phyloP scores from a whole-genome alignment of 2,329 filamentous ascomycete genomes.

The Blastomyces emzantsi region DNA sequence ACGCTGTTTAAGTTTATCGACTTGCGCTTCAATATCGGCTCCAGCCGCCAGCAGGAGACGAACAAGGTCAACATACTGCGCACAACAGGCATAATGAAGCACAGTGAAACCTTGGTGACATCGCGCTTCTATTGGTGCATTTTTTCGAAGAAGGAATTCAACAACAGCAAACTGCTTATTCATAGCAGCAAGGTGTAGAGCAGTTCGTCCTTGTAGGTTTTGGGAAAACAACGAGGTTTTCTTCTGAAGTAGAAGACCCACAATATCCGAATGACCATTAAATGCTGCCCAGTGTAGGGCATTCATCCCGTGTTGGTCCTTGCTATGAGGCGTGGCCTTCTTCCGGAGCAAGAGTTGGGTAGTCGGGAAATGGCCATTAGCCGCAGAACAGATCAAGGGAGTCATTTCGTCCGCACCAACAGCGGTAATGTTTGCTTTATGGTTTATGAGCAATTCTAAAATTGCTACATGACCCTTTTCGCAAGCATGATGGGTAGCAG shows the following conservation, averaged over 20 bases:
- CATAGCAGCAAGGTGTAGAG: slow-evolving; percentile 31
- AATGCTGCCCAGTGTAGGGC: slow-evolving; percentile 33
- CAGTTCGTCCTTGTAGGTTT: slow-evolving; percentile 27
- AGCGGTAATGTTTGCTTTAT: slow-evolving; percentile 28
- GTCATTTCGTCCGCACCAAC: slow-evolving; percentile 27
- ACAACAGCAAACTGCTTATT: slow-evolving; percentile 31
- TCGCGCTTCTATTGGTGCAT: slow-evolving; percentile 22
- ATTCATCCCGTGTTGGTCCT: slow-evolving; percentile 30
- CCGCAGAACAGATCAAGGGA: slow-evolving; percentile 31
- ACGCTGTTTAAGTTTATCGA: slow-evolving; percentile 21
- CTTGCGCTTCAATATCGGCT: slow-evolving; percentile 29
- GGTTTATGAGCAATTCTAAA: slow-evolving; percentile 27
- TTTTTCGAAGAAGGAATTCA: slow-evolving; percentile 30
- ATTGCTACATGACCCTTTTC: slow-evolving; percentile 29
- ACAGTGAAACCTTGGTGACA: slow-evolving; percentile 25
- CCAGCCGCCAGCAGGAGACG: slow-evolving; percentile 27
- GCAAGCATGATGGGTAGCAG: slow-evolving; percentile 30
- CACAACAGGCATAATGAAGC: slow-evolving; percentile 33
- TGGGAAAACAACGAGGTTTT: slow-evolving; percentile 22
- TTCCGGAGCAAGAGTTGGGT: slow-evolving; percentile 26
- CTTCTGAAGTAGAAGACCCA: slow-evolving; percentile 26
- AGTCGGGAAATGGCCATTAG: slow-evolving; percentile 22
- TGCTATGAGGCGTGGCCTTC: slow-evolving; percentile 23
- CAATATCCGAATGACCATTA: slow-evolving; percentile 32
- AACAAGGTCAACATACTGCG: slow-evolving; percentile 24